These are phyloP conservation scores for Annulohypoxylon moriforme DNA, from an alignment of 495 filamentous ascomycete genomes.

Conservation along the genomic window DNA sequence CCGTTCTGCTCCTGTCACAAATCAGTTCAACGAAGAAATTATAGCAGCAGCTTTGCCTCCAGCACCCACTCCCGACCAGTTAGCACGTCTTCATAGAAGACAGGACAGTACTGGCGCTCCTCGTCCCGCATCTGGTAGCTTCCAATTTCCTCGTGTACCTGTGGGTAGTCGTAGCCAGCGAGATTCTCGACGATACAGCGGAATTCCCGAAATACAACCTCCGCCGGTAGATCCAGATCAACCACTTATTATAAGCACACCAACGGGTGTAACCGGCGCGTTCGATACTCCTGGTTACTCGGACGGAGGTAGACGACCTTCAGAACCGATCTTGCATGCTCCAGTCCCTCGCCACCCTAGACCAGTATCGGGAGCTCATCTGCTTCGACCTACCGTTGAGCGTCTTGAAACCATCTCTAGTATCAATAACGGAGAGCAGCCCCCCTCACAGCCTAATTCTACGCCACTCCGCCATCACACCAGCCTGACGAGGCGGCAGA, in stretches of 20 bases:
- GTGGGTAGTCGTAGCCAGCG: slow-evolving; percentile 37
- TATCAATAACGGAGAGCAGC: slow-evolving; percentile 39
- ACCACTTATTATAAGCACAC: slow-evolving; percentile 62
- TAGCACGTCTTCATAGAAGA: slow-evolving; percentile 42
- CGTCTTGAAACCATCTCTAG: slow-evolving; percentile 64
- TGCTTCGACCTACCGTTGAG: slow-evolving; percentile 59
- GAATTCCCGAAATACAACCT: slow-evolving; percentile 41
- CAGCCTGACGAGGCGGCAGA: slow-evolving; percentile 56
- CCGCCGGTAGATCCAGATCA: slow-evolving; percentile 49
- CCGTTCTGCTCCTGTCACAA: slow-evolving; percentile 54
- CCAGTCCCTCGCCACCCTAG: slow-evolving; percentile 58
- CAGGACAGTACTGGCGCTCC: slow-evolving; percentile 33
- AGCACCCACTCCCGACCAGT: slow-evolving; percentile 47
- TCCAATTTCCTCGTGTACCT: slow-evolving; percentile 49
- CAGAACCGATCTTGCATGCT: slow-evolving; percentile 54
- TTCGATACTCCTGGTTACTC: slow-evolving; percentile 54
- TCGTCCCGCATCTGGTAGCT: slow-evolving; percentile 48
- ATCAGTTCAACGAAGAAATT: slow-evolving; percentile 43
- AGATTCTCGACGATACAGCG: slow-evolving; percentile 37
- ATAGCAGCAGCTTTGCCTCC: slow-evolving; percentile 49
- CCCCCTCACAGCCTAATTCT: slow-evolving; percentile 45
- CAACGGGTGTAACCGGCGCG: slow-evolving; percentile 57
- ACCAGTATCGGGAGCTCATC: slow-evolving; percentile 48
- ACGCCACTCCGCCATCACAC: slow-evolving; percentile 48
- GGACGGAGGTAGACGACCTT: slow-evolving; percentile 37